phyloP scores from a whole-genome alignment of 2,329 filamentous ascomycete genomes.

The Paramyrothecium sp. region DNA sequence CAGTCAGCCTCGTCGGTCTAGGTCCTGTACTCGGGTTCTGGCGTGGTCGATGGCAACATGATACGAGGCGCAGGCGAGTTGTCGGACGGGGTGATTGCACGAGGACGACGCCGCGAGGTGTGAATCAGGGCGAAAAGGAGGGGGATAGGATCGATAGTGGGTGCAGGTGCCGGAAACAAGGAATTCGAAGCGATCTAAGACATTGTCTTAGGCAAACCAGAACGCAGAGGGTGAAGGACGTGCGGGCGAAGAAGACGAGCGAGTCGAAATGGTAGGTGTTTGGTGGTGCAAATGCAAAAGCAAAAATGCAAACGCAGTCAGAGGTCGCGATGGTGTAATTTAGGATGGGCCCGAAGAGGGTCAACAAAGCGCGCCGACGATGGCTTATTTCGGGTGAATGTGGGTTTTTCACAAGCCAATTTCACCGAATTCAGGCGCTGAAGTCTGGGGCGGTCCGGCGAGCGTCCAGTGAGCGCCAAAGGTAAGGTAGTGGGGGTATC shows the following conservation, averaged over 20 bases:
- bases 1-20: neutral
- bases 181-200: neutral
- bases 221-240: constrained; percentile 1
- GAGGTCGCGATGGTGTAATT: neutral
- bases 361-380: too few species aligned
- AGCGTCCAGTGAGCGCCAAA: neutral
- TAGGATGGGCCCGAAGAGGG: neutral
- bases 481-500: neutral
- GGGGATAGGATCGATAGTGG: neutral
- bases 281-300: neutral
- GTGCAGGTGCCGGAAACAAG: neutral
- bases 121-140: neutral
- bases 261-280: constrained; percentile 1
- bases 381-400: neutral
- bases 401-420: neutral
- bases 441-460: neutral
- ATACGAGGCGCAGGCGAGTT: neutral
- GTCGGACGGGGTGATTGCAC: too few species aligned
- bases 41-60: neutral
- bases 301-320: neutral
- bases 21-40: neutral
- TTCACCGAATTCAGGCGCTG: neutral
- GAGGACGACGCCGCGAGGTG: neutral
- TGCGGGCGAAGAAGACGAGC: constrained; percentile 10
- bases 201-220: neutral